phyloP scores from a whole-genome alignment of 192 early-diverging fungal genomes.

The Backusella sp. region DNA sequence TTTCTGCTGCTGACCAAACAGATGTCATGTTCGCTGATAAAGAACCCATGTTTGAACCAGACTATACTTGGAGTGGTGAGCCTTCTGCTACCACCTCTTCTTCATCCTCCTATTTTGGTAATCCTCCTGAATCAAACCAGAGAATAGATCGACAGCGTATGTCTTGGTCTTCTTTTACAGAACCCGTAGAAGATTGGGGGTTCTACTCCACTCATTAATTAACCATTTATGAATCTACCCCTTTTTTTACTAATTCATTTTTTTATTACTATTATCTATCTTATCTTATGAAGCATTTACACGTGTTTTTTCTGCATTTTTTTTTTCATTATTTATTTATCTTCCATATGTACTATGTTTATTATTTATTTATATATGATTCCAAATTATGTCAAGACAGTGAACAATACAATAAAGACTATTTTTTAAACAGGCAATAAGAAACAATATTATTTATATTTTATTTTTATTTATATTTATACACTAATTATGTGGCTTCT shows the following conservation, averaged over 20 bases:
- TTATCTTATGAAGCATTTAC: conserved; percentile 3
- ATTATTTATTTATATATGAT: neutral
- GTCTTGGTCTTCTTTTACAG: neutral
- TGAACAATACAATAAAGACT: neutral
- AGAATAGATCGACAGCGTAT: neutral
- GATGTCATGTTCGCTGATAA: neutral
- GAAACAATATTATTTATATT: neutral
- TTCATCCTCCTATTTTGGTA: neutral
- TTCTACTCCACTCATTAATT: conserved; percentile 5
- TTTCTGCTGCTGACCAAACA: neutral
- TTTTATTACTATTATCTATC: neutral
- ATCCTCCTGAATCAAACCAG: neutral
- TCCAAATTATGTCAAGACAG: neutral
- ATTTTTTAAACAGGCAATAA: neutral
- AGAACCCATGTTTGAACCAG: neutral
- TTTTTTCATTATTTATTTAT: neutral
- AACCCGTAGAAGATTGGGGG: neutral
- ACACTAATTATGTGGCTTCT: conserved; percentile 53
- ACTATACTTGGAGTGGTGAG: neutral
- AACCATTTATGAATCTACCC: neutral
- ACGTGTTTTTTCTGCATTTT: neutral
- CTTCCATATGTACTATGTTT: neutral
- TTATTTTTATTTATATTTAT: neutral
- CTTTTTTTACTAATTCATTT: neutral
- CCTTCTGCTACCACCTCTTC: neutral